Evolutionary conservation across 805 yeast species (phyloP), one percentile per base, ranked within the genome.

Genomic region (Vanderwaltozyma polyspora): DNA sequence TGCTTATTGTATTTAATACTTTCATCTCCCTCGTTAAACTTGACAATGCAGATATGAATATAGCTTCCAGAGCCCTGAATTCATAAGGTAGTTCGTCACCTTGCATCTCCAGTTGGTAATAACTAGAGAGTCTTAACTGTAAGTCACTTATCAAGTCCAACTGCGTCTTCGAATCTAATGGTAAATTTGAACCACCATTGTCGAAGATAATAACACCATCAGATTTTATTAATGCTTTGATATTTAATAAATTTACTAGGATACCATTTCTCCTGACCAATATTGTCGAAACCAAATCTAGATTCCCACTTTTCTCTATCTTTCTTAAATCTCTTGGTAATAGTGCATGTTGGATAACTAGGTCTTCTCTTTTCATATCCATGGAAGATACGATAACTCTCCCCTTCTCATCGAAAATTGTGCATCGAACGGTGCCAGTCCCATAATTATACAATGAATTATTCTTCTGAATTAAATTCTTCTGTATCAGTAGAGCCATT

Each of bases 241-340:
- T 80, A 45, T 82, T 84, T 28, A 86, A 62, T 47, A 86, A 59
- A 53, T 83, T 84, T 34, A 86, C 72, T 33, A 86, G 61, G 7
- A 85, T 80, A 29, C 86, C 75, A 48, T 74, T 74, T 25, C 74
- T 68, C 33, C 95, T 66, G 9, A 83, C 86, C 46, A 85, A 72
- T 34, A 86, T 73, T 32, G 81, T 74, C 0, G 95, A 95, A 1
- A 83, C 89, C 31, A 84, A 79, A 38, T 55, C 61, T 27, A 47
- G 74, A 55, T 43, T 73, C 58, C 48, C 48, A 1, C 79, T 78
- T 37, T 82, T 72, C 32, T 89, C 97, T 34, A 89, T 78, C 51
- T 87, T 89, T 15, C 98, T 65, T 44, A 89, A 63, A 56, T 89
- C 98, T 55, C 98, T 66, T 0, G 97, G 95, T 38, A 81, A 73